A percentile compares a stretch with the other conserved stretches of the same genome.
phyloP scores from a whole-genome alignment of 306 rosid genomes.

The Cicer yamashitae region DNA sequence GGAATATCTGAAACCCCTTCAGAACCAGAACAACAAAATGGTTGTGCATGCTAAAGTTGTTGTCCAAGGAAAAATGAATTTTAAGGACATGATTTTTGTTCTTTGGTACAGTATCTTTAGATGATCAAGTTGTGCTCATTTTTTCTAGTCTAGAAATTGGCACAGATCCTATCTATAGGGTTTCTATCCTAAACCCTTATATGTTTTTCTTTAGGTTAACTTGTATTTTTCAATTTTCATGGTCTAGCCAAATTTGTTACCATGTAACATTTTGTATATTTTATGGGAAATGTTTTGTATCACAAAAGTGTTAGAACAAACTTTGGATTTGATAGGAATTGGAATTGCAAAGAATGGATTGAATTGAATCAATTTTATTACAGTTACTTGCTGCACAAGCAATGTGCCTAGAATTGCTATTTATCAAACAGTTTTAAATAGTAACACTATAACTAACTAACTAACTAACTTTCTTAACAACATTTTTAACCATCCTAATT shows the following conservation, averaged over 20 bases:
- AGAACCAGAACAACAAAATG: constrained; percentile 69
- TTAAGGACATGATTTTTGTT: constrained; percentile 17
- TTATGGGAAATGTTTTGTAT: no score
- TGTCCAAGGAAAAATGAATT: constrained; percentile 6
- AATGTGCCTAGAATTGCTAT: no score
- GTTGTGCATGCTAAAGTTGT: constrained; percentile 72
- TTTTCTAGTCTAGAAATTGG: constrained; percentile 1
- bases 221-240: constrained; percentile 18
- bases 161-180: background rate
- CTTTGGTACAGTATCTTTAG: background rate
- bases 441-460: no score
- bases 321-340: no score
- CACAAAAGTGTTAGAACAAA: no score
- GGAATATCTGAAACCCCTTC: constrained; percentile 82
- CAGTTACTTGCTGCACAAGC: no score
- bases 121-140: background rate
- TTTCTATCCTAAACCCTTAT: constrained; percentile 5
- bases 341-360: no score
- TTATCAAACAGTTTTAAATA: no score
- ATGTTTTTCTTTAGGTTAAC: background rate
- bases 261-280: background rate
- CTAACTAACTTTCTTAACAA: no score
- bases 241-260: background rate
- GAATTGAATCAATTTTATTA: no score
- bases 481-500: no score